A percentile compares a stretch with the other conserved stretches of the same genome.
These are phyloP conservation scores for Boletus edulis DNA, from an alignment of 768 basidiomycete species.

Conservation along the genomic window DNA sequence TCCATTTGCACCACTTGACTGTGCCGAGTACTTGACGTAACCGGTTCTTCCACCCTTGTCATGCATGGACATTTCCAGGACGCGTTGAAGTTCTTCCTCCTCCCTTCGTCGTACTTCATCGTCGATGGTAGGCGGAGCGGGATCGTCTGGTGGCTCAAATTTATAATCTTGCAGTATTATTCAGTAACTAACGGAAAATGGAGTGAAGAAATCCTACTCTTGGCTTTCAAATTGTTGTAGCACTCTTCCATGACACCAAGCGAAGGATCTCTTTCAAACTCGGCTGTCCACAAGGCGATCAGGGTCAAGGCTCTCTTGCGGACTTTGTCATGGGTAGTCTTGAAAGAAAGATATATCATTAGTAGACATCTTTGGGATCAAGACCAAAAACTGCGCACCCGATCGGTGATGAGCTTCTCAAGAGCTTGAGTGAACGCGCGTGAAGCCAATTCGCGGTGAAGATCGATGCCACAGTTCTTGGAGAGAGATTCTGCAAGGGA, in stretches of 20 bases:
- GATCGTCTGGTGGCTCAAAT: conserved; percentile 60
- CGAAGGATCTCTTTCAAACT: conserved; percentile 76
- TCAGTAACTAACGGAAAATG: conserved; percentile 11
- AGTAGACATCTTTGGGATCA: conserved; percentile 3
- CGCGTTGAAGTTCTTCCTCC: conserved; percentile 93
- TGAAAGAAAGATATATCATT: conserved; percentile 30
- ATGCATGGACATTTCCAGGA: conserved; percentile 88
- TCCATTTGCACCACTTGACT: conserved; percentile 36
- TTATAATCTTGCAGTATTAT: conserved; percentile 54
- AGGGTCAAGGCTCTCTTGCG: conserved; percentile 67
- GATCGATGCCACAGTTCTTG: conserved; percentile 82
- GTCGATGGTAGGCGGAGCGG: conserved; percentile 66
- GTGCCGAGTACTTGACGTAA: conserved; percentile 48
- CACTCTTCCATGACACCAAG: conserved; percentile 92
- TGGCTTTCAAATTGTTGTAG: conserved; percentile 75
- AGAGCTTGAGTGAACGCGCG: conserved; percentile 88
- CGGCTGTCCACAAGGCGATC: conserved; percentile 79
- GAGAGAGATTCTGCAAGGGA: conserved; percentile 84
- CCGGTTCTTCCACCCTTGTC: conserved; percentile 79
- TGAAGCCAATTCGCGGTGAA: conserved; percentile 86
- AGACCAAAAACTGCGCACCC: conserved; percentile 47
- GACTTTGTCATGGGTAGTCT: conserved; percentile 92
- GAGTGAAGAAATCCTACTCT: conserved; percentile 51
- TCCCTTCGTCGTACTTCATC: conserved; percentile 81
- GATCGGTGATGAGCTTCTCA: conserved; percentile 83